Evolutionary conservation across 306 rosid species (phyloP), one percentile per base, ranked within the genome.

Genomic region (Betula pendula): DNA sequence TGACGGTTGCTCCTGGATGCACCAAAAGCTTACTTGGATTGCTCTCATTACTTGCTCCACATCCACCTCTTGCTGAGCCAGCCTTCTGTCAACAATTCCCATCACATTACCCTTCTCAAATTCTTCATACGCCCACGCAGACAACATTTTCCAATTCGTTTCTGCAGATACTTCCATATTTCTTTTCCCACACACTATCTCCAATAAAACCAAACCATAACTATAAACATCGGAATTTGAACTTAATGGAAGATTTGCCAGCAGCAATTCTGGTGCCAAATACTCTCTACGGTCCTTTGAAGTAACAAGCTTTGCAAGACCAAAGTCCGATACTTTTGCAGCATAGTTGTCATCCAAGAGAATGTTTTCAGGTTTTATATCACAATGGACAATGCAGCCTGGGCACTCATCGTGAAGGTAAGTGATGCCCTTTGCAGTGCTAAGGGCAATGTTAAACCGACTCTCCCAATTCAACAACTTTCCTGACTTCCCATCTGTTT

Each of bases 361-460:
- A 68, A 93, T 89, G 90, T 93, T 93, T 77, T 93, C 98, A 1
- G 97, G 98, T 74, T 93, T 93, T 77, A 94, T 91, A 75, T 94
- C 92, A 47, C 96, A 91, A 74, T 94, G 98, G 77, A 94, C 88
- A 69, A 91, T 90, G 88, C 97, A 87, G 77, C 88, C 93, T 7
- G 89, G 93, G 45, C 98, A 94, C 87, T 94, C 98, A 77, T 94
- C 98, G 0, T 94, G 97, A 74, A 94, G 96, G 77, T 94, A 94
- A 8, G 98, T 82, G 71, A 94, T 86, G 47, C 98, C 98, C 83
- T 88, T 91, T 9, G 98, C 98, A 53, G 94, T 90, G 33, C 97
- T 94, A 6, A 90, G 85, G 0, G 90, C 91, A 19, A 91, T 81
- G 71, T 80, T 87, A 87, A 82, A 90, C 12, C 97, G 83, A 14